Conservation (phyloP, 208 protist species). For the Spongospora subterranea region DNA sequence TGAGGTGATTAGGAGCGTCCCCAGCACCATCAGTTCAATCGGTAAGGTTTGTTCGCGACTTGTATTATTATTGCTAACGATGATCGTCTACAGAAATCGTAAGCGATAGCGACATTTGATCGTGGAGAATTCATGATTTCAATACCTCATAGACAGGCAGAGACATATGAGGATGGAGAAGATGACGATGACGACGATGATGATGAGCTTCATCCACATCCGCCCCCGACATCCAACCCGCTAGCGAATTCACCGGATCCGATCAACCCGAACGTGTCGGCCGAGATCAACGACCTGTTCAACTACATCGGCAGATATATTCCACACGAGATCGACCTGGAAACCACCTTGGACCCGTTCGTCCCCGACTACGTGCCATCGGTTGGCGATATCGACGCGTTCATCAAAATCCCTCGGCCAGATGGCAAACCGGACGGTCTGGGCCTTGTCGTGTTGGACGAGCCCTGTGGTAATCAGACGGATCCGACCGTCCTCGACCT, state of each 20-base stretch:
- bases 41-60: background rate
- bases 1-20: background rate
- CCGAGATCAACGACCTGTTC: conserved; percentile 94
- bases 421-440: conserved; percentile 69
- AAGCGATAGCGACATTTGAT: background rate
- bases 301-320: conserved; percentile 90
- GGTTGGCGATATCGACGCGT: conserved; percentile 93
- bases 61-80: background rate
- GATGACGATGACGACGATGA: conserved; percentile 37
- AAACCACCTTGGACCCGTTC: conserved; percentile 92
- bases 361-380: conserved; percentile 96
- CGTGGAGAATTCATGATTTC: background rate
- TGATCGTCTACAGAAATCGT: background rate
- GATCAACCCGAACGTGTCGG: conserved; percentile 82
- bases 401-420: conserved; percentile 86
- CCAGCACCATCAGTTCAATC: background rate
- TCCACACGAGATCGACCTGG: conserved; percentile 87
- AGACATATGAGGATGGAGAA: background rate
- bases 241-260: conserved; percentile 81
- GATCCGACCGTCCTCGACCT: conserved; percentile 90
- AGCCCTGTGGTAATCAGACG: conserved; percentile 90
- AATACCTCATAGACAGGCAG: background rate
- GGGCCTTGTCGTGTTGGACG: conserved; percentile 91
- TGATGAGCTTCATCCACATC: background rate
- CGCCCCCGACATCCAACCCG: background rate